Evolutionary conservation across 2,329 filamentous ascomycete species (phyloP).

Genomic region (Aspergillus transmontanensis): DNA sequence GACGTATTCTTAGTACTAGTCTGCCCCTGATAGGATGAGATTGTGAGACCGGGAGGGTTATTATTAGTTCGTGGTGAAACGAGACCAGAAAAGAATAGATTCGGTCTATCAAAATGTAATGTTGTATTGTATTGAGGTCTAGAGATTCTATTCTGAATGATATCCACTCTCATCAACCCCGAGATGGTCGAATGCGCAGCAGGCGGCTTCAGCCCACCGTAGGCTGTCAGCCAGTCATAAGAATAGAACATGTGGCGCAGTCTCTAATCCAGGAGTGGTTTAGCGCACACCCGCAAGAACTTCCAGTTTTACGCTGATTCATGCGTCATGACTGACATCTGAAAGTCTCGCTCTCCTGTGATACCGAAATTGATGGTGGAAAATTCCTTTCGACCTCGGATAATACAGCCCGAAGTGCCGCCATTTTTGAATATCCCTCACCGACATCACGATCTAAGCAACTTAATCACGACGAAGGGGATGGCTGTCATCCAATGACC

Average conservation of each 20-base stretch:
- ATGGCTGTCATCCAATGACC: background rate
- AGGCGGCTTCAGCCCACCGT: background rate
- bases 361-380: background rate
- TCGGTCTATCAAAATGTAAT: background rate
- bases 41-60: background rate
- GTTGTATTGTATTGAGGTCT: too few relatives aligned
- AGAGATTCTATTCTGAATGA: too few relatives aligned
- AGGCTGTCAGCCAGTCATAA: background rate
- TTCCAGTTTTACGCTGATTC: background rate
- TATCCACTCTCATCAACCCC: background rate
- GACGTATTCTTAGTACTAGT: background rate
- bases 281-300: background rate
- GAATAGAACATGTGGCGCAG: conserved; percentile 4
- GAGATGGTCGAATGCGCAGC: background rate
- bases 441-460: background rate
- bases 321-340: conserved; percentile 3
- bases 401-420: background rate
- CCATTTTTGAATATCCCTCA: background rate
- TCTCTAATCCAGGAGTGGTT: background rate
- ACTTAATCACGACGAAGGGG: too few relatives aligned
- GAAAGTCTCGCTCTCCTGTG: background rate
- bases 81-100: background rate
- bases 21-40: background rate
- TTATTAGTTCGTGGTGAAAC: background rate
- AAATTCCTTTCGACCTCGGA: background rate